Evolutionary conservation across 345 rosid species (phyloP).

Genomic region (Microcos paniculata): DNA sequence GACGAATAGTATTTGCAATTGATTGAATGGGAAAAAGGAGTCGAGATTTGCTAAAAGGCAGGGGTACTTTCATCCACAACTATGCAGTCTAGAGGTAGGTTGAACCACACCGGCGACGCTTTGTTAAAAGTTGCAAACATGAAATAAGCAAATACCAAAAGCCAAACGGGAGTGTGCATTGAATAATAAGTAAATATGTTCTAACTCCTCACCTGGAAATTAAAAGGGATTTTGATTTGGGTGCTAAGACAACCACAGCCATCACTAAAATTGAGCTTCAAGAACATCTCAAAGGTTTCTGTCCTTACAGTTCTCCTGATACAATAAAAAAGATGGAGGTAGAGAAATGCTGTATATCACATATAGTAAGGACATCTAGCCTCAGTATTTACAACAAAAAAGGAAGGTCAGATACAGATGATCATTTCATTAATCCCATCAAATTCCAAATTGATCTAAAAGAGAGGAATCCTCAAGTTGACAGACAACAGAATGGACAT

Average conservation of each 20-base stretch:
- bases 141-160: background rate
- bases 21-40: background rate
- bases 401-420: background rate
- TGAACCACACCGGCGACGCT: background rate
- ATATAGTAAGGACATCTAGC: background rate
- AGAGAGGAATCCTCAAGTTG: background rate
- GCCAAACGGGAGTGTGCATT: background rate
- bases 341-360: background rate
- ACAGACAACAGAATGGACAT: background rate
- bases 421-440: background rate
- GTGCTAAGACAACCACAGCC: conserved; percentile 75
- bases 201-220: conserved; percentile 52
- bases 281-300: conserved; percentile 62
- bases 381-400: background rate
- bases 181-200: background rate
- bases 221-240: conserved; percentile 65
- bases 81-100: background rate
- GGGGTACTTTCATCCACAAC: background rate
- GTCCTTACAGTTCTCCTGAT: conserved; percentile 75
- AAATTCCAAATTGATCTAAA: background rate
- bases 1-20: background rate
- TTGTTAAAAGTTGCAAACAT: background rate
- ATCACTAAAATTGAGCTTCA: conserved; percentile 69
- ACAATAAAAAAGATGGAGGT: conserved; percentile 15
- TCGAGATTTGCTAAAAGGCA: background rate